These are phyloP conservation scores for Sporopachydermia lactativora DNA, from an alignment of 805 yeast species.

Conservation along the genomic window DNA sequence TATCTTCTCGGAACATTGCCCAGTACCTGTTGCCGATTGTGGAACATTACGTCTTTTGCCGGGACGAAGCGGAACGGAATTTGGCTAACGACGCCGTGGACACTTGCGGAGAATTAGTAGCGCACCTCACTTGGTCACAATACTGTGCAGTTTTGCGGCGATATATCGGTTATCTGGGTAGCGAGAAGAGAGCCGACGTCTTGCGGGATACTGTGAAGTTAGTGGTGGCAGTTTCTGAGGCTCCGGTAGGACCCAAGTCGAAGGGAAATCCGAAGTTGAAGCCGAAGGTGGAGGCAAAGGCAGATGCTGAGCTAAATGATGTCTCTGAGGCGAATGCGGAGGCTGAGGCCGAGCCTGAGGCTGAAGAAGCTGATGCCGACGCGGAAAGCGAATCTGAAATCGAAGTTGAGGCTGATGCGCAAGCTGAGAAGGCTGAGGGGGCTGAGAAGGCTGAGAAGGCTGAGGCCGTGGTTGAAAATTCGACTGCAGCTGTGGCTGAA, in stretches of 20 bases:
- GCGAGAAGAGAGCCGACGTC: conserved; percentile 28
- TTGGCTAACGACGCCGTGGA: conserved; percentile 51
- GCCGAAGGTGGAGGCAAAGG: neutral
- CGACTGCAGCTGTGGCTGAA: neutral
- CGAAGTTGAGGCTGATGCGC: conserved; percentile 6
- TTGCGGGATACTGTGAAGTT: conserved; percentile 46
- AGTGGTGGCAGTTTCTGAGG: conserved; percentile 39
- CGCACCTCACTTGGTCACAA: conserved; percentile 62
- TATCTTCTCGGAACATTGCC: conserved; percentile 47
- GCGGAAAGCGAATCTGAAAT: conserved; percentile 12
- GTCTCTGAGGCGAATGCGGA: conserved; percentile 7
- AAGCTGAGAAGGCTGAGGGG: conserved; percentile 10
- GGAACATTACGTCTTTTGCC: conserved; percentile 59
- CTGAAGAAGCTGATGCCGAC: conserved; percentile 5
- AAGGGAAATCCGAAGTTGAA: conserved; percentile 18
- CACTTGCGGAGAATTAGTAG: conserved; percentile 44
- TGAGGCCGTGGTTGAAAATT: neutral
- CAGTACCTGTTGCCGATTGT: conserved; percentile 76
- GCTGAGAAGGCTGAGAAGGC: conserved; percentile 6
- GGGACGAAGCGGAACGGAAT: conserved; percentile 44
- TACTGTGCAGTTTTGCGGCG: conserved; percentile 62
- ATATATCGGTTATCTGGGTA: conserved; percentile 35
- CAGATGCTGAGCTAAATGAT: conserved; percentile 4
- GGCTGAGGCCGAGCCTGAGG: conserved; percentile 4
- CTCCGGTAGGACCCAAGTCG: too few relatives aligned